phyloP scores from a whole-genome alignment of 352 stramenopile genomes.

The Phytophthora sp. region DNA sequence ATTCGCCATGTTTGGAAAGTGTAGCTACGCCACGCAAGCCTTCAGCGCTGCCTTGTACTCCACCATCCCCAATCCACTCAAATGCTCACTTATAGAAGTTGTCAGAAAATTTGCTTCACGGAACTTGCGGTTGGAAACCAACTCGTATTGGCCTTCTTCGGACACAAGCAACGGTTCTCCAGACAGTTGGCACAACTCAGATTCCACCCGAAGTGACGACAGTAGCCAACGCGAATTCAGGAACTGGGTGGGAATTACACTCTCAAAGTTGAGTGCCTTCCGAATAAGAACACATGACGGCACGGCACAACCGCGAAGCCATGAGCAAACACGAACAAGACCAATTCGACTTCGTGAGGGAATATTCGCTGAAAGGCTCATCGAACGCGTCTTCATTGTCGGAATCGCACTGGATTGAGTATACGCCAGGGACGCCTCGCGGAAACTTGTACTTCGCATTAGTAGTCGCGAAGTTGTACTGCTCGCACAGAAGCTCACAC shows the following conservation, averaged over 20 bases:
- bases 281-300: constrained; percentile 24
- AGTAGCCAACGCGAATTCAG: constrained; percentile 23
- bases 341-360: constrained; percentile 20
- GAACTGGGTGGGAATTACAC: constrained; percentile 16
- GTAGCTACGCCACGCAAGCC: not conserved
- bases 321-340: constrained; percentile 33
- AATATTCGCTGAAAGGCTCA: constrained; percentile 22
- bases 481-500: constrained; percentile 22
- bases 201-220: not conserved
- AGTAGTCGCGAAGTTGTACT: constrained; percentile 19
- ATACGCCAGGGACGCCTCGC: constrained; percentile 13
- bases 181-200: not conserved
- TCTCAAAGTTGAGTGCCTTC: constrained; percentile 14
- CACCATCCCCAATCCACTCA: constrained; percentile 19
- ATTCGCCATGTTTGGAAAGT: constrained; percentile 20
- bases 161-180: not conserved
- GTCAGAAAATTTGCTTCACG: constrained; percentile 13
- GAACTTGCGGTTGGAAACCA: constrained; percentile 26
- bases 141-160: not conserved
- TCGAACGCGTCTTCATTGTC: constrained; percentile 13
- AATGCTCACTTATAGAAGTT: constrained; percentile 14
- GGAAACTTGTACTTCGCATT: constrained; percentile 16
- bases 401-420: constrained; percentile 5
- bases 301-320: constrained; percentile 22
- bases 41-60: constrained; percentile 8